A percentile compares a stretch with the other conserved stretches of the same genome.
Conservation (phyloP, 352 stramenopile genomes). For the Globisporangium alternatum region DNA sequence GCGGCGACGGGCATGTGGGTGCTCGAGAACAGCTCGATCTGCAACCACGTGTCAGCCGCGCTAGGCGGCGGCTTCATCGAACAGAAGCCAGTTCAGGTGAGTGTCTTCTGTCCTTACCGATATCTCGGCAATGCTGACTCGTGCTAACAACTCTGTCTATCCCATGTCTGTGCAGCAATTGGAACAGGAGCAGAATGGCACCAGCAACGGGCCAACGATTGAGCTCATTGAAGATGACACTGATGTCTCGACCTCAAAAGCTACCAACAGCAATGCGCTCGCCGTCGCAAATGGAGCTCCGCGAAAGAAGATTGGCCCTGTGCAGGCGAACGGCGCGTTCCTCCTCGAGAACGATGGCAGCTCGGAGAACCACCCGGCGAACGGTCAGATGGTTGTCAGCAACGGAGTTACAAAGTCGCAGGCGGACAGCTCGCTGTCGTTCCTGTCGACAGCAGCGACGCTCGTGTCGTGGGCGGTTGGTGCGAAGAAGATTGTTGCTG, state of each 20-base stretch:
- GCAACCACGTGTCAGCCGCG: conserved; percentile 66
- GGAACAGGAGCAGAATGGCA: conserved; percentile 23
- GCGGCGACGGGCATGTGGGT: conserved; percentile 83
- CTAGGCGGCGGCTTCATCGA: conserved; percentile 69
- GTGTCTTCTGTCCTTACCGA: conserved; percentile 1
- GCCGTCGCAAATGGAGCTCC: conserved; percentile 20
- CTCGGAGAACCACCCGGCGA: conserved; percentile 29
- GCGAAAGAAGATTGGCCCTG: conserved; percentile 12
- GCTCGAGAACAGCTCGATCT: conserved; percentile 82
- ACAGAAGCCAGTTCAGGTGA: conserved; percentile 30
- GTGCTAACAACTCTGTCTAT: conserved; percentile 6
- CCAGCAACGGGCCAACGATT: conserved; percentile 31
- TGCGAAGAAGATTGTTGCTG: conserved; percentile 36
- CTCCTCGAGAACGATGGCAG: conserved; percentile 32
- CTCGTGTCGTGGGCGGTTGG: conserved; percentile 68
- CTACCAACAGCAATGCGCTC: conserved; percentile 33
- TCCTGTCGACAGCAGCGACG: conserved; percentile 40
- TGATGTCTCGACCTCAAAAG: background rate
- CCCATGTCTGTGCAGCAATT: conserved; percentile 18
- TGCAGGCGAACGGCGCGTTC: conserved; percentile 16
- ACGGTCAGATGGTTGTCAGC: conserved; percentile 44
- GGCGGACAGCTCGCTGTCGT: conserved; percentile 18
- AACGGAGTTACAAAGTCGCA: conserved; percentile 22
- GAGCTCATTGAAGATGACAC: conserved; percentile 48
- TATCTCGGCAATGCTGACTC: background rate